Evolutionary conservation across 345 rosid species (phyloP).

Genomic region (Salix caprea): DNA sequence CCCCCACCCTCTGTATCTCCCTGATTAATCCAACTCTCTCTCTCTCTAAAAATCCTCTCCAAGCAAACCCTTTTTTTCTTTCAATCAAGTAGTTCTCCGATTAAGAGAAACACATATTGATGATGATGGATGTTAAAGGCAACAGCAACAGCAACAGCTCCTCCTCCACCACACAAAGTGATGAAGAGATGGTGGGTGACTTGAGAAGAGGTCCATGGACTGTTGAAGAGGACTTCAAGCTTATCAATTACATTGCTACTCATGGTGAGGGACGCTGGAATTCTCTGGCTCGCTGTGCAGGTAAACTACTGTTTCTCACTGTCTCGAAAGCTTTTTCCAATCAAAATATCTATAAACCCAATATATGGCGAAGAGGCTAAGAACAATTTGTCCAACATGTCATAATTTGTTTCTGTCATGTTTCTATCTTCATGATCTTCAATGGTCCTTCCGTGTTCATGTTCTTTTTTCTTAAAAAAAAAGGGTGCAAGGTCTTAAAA

Average conservation of each 20-base stretch:
- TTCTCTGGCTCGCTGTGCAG: slow-evolving; percentile 65
- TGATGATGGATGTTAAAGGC: slow-evolving; percentile 46
- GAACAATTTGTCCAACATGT: slow-evolving; percentile 33
- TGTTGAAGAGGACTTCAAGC: slow-evolving; percentile 67
- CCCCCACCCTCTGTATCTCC: slow-evolving; percentile 37
- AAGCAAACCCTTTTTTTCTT: neutral
- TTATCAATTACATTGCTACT: slow-evolving; percentile 52
- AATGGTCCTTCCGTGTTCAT: neutral
- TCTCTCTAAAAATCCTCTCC: slow-evolving; percentile 25
- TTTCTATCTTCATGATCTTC: slow-evolving; percentile 27
- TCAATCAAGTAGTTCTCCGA: slow-evolving; percentile 30
- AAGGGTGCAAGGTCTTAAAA: slow-evolving; percentile 24
- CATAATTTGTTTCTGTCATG: slow-evolving; percentile 26
- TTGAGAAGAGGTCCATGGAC: slow-evolving; percentile 95
- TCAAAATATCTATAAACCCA: neutral
- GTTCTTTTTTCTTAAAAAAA: slow-evolving; percentile 1
- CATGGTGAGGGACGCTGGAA: slow-evolving; percentile 96
- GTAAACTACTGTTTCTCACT: slow-evolving; percentile 17
- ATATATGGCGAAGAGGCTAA: slow-evolving; percentile 15
- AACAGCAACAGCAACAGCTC: slow-evolving; percentile 14
- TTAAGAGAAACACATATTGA: slow-evolving; percentile 7
- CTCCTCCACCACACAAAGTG: slow-evolving; percentile 26
- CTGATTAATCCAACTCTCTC: slow-evolving; percentile 37
- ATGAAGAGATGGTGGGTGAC: slow-evolving; percentile 39
- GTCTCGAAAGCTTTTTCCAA: neutral